Percentiles rank a stretch among this genome's conserved stretches.
Conservation (phyloP, 139 green algal species). For the Chlorella sp. region DNA sequence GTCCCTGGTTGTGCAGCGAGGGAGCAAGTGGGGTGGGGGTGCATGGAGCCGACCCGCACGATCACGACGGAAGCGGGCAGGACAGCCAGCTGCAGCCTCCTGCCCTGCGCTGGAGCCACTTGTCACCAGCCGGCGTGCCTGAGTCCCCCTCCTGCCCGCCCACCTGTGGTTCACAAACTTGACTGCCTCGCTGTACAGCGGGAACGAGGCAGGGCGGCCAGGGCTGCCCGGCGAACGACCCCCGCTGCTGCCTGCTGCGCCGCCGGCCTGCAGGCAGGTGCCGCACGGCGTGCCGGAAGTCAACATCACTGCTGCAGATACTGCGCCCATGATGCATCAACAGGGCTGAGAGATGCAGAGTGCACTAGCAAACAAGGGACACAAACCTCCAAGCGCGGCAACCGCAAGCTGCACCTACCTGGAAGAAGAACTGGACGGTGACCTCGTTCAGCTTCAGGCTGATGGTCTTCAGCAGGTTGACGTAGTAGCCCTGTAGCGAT, state of each 20-base stretch:
- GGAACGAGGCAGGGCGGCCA: slow-evolving; percentile 63
- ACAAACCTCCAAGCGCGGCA: not conserved
- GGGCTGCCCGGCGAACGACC: not conserved
- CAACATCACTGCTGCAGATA: no score
- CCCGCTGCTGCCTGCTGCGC: not conserved
- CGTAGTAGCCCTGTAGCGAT: slow-evolving; percentile 92
- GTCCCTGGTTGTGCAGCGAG: slow-evolving; percentile 51
- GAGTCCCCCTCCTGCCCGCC: no score
- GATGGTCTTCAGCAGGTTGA: slow-evolving; percentile 97
- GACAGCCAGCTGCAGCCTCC: not conserved
- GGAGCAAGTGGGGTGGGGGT: not conserved
- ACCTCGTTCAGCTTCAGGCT: slow-evolving; percentile 87
- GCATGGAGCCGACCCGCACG: no score
- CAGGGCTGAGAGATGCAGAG: no score
- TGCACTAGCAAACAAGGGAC: no score
- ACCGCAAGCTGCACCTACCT: not conserved
- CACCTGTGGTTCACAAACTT: slow-evolving; percentile 89
- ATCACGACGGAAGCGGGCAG: no score
- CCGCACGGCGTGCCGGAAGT: no score
- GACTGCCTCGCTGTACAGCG: slow-evolving; percentile 92
- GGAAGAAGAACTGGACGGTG: slow-evolving; percentile 96
- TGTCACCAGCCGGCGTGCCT: no score
- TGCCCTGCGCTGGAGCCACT: no score
- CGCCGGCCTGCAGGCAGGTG: not conserved
- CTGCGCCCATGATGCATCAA: no score